Evolutionary conservation across 2,329 filamentous ascomycete species (phyloP).

Genomic region (Neobulgaria alba): DNA sequence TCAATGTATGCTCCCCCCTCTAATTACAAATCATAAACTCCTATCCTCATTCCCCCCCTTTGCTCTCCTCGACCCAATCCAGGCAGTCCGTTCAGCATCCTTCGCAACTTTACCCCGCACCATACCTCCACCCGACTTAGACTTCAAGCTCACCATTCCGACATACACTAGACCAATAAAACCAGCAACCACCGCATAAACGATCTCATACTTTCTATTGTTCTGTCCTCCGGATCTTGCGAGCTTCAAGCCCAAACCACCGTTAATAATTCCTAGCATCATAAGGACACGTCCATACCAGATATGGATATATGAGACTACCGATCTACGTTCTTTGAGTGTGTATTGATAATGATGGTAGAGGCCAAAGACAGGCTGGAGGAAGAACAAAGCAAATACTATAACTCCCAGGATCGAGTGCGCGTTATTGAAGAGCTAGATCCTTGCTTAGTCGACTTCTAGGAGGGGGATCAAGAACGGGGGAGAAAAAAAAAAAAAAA

Average conservation of each 20-base stretch:
- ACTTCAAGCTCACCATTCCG: constrained; percentile 18
- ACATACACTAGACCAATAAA: constrained; percentile 40
- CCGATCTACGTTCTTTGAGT: constrained; percentile 38
- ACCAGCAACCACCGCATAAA: constrained; percentile 47
- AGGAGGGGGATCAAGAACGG: not conserved
- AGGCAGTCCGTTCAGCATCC: too few relatives aligned
- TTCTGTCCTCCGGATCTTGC: constrained; percentile 29
- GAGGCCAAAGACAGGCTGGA: constrained; percentile 51
- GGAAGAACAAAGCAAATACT: constrained; percentile 42
- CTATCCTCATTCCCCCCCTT: too few relatives aligned
- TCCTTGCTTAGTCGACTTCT: not conserved
- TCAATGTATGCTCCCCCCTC: too few relatives aligned
- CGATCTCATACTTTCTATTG: constrained; percentile 35
- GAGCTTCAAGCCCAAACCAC: constrained; percentile 50
- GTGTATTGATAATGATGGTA: constrained; percentile 48
- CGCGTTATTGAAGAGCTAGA: constrained; percentile 43
- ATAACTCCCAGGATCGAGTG: constrained; percentile 51
- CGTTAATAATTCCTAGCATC: constrained; percentile 52
- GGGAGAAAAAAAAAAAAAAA: constrained; percentile 18
- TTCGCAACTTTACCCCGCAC: not conserved
- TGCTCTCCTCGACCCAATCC: too few relatives aligned
- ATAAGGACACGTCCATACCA: constrained; percentile 55
- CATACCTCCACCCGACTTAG: constrained; percentile 9
- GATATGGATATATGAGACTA: constrained; percentile 48
- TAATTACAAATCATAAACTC: too few relatives aligned